Evolutionary conservation across 2,329 filamentous ascomycete species (phyloP), one percentile per base, ranked within the genome.

Genomic region (Aureobasidium namibiae): DNA sequence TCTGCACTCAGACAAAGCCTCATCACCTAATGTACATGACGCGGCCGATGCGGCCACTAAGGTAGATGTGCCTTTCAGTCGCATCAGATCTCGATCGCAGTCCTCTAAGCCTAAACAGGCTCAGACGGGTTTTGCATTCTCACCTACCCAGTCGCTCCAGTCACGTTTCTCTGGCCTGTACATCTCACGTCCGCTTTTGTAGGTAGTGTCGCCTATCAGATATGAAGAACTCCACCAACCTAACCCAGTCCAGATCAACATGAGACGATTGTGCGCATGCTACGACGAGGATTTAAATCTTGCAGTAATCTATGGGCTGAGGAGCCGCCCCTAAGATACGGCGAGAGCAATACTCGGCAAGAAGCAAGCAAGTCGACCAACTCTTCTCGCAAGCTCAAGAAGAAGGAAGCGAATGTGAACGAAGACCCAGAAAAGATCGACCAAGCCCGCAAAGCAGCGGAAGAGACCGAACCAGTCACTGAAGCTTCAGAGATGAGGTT

Each of bases 51-150:
- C 53, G 26, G 53, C 53, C 8, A 76, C 76, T 4, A 82, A 78
- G 63, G 66, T 82, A 31, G 79, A 82, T 61, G 73, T 77, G 2
- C 78, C 80, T 0, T 74, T 66, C 34, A 42, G 59, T 26, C 50
- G 59, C 1, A n/a, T 60, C 31, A 54, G 29, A 3, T 54, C 31
- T 14, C 33, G 21, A 21, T 48, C 54, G 9, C 42, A 49, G 13
- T 34, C 33, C 18, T n/a, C 41, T 18, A 42, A 33, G 39, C 16
- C 39, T 4, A 56, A 38, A 34, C 52, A 56, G 29, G 52, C 39
- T 7, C 8, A 23, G 18, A 13, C 52, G 11, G 52, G 38, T 6
- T 38, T 56, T 34, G 52, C 38, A 6, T 56, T 56, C 21, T 45
- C 52, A 11, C 52, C 52, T 11, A 44, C 52, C 3, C 33, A 33